phyloP scores from a whole-genome alignment of 352 stramenopile genomes.

The Pythium pyrilobum region DNA sequence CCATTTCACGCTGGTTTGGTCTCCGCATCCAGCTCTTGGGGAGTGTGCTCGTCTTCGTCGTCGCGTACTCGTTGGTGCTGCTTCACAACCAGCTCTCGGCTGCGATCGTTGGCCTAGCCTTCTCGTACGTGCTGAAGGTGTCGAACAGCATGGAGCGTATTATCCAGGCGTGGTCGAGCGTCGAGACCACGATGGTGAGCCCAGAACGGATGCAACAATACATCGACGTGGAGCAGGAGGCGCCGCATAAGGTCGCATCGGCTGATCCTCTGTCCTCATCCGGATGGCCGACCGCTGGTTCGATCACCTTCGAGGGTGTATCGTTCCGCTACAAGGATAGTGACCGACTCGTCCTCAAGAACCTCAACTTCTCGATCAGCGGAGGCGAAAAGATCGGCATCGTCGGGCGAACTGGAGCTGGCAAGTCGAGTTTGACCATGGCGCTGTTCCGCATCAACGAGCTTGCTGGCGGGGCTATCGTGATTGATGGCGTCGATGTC shows the following conservation, averaged over 20 bases:
- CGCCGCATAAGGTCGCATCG: not conserved
- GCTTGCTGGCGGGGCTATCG: conserved; percentile 78
- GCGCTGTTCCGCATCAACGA: conserved; percentile 93
- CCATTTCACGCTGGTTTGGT: conserved; percentile 41
- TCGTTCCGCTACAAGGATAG: conserved; percentile 85
- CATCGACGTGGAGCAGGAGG: conserved; percentile 32
- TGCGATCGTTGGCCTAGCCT: conserved; percentile 72
- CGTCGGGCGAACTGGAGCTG: conserved; percentile 83
- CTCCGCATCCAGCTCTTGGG: conserved; percentile 69
- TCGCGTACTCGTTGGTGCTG: conserved; percentile 36
- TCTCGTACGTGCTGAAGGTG: conserved; percentile 80
- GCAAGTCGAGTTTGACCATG: conserved; percentile 82
- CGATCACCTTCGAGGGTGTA: conserved; percentile 80
- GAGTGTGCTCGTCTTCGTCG: conserved; percentile 81
- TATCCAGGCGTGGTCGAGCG: conserved; percentile 39
- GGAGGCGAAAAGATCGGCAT: conserved; percentile 80
- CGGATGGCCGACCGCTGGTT: conserved; percentile 75
- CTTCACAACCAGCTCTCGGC: conserved; percentile 25
- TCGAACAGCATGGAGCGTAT: conserved; percentile 62
- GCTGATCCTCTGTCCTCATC: conserved; percentile 19
- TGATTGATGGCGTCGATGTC: conserved; percentile 85
- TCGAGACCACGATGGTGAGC: conserved; percentile 67
- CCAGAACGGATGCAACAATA: conserved; percentile 82
- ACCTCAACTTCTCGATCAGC: conserved; percentile 41
- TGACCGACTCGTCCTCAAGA: conserved; percentile 31